These are phyloP conservation scores for Mikania micrantha DNA, from an alignment of 129 eudicot species.

Conservation along the genomic window DNA sequence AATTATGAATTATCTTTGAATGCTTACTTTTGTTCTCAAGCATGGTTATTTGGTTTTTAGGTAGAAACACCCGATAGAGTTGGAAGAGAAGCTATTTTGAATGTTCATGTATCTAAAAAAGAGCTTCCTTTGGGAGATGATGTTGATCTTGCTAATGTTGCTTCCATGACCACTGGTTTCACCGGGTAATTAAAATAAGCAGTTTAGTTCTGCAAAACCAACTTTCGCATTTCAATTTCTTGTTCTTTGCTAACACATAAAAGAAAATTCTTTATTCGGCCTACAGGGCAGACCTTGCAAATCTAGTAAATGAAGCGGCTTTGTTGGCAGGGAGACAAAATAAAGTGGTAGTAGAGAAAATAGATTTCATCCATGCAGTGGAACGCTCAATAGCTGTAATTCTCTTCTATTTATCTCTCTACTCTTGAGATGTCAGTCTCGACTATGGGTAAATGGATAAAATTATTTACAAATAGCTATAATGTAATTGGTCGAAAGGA, in stretches of 20 bases:
- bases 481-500: neutral
- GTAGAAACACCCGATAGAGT: too few relatives aligned
- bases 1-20: neutral
- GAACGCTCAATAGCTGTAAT: slow-evolving; percentile 82
- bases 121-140: slow-evolving; percentile 72
- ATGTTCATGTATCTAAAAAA: slow-evolving; percentile 71
- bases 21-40: neutral
- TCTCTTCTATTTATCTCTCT: neutral
- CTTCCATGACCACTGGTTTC: slow-evolving; percentile 84
- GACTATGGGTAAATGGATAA: too few relatives aligned
- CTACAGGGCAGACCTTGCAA: slow-evolving; percentile 92
- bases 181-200: slow-evolving; percentile 55
- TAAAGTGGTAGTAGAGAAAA: slow-evolving; percentile 61
- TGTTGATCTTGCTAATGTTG: slow-evolving; percentile 57
- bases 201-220: too few relatives aligned
- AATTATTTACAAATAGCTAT: neutral
- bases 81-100: slow-evolving; percentile 68
- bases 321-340: slow-evolving; percentile 79
- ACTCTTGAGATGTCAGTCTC: too few relatives aligned
- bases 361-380: slow-evolving; percentile 82
- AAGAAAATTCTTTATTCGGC: neutral
- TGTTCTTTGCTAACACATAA: neutral
- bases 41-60: too few relatives aligned
- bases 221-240: neutral
- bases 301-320: slow-evolving; percentile 91